These are phyloP conservation scores for Juglanconis juglandina DNA, from an alignment of 2,329 filamentous ascomycete genomes.

Conservation along the genomic window DNA sequence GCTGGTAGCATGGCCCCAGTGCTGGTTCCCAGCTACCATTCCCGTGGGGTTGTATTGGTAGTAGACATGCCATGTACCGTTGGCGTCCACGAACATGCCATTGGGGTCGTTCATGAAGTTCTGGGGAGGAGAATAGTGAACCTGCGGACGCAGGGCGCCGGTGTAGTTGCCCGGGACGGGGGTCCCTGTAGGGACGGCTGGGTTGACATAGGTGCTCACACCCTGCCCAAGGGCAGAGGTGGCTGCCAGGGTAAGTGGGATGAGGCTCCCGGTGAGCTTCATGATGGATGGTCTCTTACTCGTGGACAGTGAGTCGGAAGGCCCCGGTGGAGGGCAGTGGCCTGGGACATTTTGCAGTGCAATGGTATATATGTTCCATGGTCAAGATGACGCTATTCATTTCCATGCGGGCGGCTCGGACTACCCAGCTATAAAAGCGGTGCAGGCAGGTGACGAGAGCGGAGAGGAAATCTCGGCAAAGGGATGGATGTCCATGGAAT, in stretches of 20 bases:
- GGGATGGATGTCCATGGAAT: neutral
- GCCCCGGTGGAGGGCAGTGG: too few species aligned
- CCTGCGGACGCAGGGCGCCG: conserved; percentile 42
- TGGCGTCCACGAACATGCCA: conserved; percentile 56
- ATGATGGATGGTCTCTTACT: neutral
- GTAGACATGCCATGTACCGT: conserved; percentile 61
- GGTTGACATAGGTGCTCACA: conserved; percentile 26
- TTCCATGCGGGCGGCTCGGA: neutral
- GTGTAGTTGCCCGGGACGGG: conserved; percentile 27
- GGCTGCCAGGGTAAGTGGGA: neutral
- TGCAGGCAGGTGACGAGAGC: neutral
- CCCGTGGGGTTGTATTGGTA: conserved; percentile 48
- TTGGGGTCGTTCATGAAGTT: conserved; percentile 63
- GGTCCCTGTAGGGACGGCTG: conserved; percentile 26
- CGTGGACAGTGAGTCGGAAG: too few species aligned
- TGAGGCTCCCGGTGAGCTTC: neutral
- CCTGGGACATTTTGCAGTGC: neutral
- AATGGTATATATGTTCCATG: neutral
- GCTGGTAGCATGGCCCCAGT: conserved; percentile 66
- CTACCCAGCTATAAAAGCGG: neutral
- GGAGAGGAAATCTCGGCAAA: neutral
- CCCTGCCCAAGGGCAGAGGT: conserved; percentile 10
- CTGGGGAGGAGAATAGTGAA: conserved; percentile 53
- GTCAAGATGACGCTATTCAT: neutral
- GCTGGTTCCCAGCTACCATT: conserved; percentile 48